Base-by-base conservation (phyloP, 2,329 filamentous ascomycete species). In the Teratosphaeria viscida region DNA sequence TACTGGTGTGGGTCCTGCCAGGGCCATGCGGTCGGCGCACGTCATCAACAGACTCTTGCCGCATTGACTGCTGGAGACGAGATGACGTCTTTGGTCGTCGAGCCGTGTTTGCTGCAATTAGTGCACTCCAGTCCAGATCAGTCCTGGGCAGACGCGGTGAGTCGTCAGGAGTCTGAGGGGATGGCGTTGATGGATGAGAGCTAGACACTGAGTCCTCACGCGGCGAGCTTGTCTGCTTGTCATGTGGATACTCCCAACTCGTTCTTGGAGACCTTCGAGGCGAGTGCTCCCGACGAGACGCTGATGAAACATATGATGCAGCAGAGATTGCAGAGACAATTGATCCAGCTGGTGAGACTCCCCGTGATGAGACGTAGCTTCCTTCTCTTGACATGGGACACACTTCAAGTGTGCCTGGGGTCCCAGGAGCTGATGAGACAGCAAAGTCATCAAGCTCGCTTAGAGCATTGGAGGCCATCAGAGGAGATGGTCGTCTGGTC, bases 101-200 rank as follows among this genome's bases (percentile, higher is more conserved):
- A 3, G 66, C 60, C 19, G 66, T 65, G 56, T 70, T 68, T 3
- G 65, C 67, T 39, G 68, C 68, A 10, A 68, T 53, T 32, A 66
- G 47, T 29, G 62, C 61, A 57, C 62, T 69, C 70, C 70, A 72
- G 54, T 72, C 70, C 3, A 68, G 53, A 47, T 71, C 69, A n/a
- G 64, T 70, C 57, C 60, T 61, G 23, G 69, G 70, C 27, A 71
- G 56, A 3, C 65, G 63, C 23, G 69, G 62, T n/a, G 64, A 60
- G n/a, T 67, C 65, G 6, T 35, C 59, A 37, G 67, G 62, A 35
- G 62, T 65, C 16, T 59, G 59, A 23, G 66, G 64, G 16, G 64
- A 64, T 27, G 70, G 68, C 5, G 69, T 68, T 0, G 62, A 55
- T 19, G 70, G 66, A 35, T 67, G 62, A 8, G 70, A 72, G 12